Evolutionary conservation across 1,284 basidiomycete genomes (phyloP), one percentile per base, ranked within the genome.

Genomic region (Lentinula novae-zelandiae): DNA sequence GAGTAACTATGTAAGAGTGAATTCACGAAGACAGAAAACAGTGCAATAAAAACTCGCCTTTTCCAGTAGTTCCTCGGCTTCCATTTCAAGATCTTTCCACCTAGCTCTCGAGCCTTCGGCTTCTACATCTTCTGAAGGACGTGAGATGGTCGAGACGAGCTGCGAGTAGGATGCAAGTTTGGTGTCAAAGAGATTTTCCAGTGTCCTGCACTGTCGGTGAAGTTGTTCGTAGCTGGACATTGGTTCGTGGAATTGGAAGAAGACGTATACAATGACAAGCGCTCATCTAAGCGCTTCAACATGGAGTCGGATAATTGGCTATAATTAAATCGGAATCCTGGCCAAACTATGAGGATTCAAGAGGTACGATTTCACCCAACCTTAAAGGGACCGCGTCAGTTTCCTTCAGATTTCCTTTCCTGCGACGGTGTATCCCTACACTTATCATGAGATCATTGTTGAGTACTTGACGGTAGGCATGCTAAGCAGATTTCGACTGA

Each of bases 81-180:
- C 95, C 38, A 81, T 75, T 73, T 98, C 94, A 38, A 95, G 71
- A 71, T 95, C 93, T 71, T 72, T 86, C 90, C 82, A 92, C 63
- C 82, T 82, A 74, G 86, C 87, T 27, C 75, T 74, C 6, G 83
- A 92, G 7, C 90, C 85, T 53, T 80, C 78, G 2, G 90, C 84
- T 71, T 93, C 89, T 42, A 93, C 66, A 68, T 93, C 91, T 54
- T 85, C 78, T 40, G 78, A 77, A 42, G 76, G 77, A 56, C 80
- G 83, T 0, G 88, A 84, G 64, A 96, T 86, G 31, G 84, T 83
- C 2, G 90, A 85, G 3, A 92, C 93, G 39, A 97, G 80, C 65
- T 92, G 90, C 22, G 92, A 88, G 74, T 98, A 98, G 6, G 91
- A 81, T 0, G 93, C 93, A 20, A 98, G 82, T 73, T 97, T 95